Evolutionary conservation across 805 yeast genomes (phyloP).

Genomic region (Yarrowia keelungensis): DNA sequence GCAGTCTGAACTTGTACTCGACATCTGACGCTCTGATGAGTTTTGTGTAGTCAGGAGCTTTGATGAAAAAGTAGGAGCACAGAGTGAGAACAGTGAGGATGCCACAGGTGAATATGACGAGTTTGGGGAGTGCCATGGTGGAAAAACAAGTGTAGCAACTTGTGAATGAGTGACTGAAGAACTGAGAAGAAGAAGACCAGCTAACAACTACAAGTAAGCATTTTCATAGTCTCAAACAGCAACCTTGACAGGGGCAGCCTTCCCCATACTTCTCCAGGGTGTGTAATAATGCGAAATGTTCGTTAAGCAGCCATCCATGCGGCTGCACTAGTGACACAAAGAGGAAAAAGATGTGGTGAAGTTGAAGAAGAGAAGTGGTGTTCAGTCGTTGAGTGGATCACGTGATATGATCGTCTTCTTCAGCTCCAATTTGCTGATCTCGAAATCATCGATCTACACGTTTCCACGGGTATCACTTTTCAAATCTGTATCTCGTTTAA

Average conservation of each 20-base stretch:
- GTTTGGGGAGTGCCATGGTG: background rate
- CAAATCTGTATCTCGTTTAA: background rate
- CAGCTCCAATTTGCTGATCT: background rate
- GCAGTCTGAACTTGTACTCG: constrained; percentile 4
- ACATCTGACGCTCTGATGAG: constrained; percentile 5
- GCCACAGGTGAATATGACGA: constrained; percentile 1
- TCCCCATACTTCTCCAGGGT: too few species aligned
- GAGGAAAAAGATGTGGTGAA: background rate
- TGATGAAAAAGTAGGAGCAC: constrained; percentile 22
- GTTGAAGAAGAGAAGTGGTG: too few species aligned
- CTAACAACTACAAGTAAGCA: too few species aligned
- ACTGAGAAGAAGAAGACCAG: too few species aligned
- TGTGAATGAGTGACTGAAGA: too few species aligned
- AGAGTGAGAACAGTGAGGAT: constrained; percentile 7
- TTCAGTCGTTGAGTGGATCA: too few species aligned
- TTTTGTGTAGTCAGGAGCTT: background rate
- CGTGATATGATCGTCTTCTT: too few species aligned
- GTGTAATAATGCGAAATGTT: background rate
- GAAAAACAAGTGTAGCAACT: too few species aligned
- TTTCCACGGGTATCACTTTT: too few species aligned
- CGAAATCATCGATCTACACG: too few species aligned
- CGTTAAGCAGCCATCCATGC: background rate
- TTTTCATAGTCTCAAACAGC: background rate
- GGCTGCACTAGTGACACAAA: background rate
- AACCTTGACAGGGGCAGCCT: background rate